phyloP scores from a whole-genome alignment of 257 asterid species.

The Solanum ahanhuiri region DNA sequence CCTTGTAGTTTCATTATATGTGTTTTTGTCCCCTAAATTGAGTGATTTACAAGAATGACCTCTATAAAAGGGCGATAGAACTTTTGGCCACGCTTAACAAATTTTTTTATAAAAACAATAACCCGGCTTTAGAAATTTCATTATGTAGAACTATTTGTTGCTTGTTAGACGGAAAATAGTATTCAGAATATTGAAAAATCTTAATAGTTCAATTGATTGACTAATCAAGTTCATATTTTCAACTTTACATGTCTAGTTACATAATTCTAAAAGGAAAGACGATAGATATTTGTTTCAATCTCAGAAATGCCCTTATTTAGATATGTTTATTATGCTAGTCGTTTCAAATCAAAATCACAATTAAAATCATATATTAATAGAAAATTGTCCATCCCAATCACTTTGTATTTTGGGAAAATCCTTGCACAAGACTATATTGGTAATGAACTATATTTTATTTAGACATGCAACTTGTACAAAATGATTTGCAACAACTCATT shows the following conservation, averaged over 20 bases:
- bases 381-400: not conserved
- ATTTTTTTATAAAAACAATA: not conserved
- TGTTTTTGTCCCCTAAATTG: not conserved
- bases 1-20: not conserved
- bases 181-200: too few relatives aligned
- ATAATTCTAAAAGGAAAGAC: not conserved
- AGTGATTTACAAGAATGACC: not conserved
- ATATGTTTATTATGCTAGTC: fast-evolving
- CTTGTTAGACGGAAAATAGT: too few relatives aligned
- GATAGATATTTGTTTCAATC: too few relatives aligned
- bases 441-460: too few relatives aligned
- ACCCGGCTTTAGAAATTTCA: too few relatives aligned
- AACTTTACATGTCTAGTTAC: not conserved
- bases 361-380: not conserved
- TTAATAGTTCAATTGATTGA: too few relatives aligned
- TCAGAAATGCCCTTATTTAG: fast-evolving
- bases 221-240: not conserved
- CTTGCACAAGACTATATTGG: not conserved
- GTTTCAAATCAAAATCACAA: too few relatives aligned
- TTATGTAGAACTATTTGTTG: too few relatives aligned
- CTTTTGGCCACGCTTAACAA: not conserved
- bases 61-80: not conserved
- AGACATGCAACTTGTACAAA: not conserved
- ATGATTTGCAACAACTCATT: not conserved
- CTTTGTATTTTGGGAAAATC: not conserved